phyloP scores from a whole-genome alignment of 108 stramenopile genomes.

The Bacterosira constricta region DNA sequence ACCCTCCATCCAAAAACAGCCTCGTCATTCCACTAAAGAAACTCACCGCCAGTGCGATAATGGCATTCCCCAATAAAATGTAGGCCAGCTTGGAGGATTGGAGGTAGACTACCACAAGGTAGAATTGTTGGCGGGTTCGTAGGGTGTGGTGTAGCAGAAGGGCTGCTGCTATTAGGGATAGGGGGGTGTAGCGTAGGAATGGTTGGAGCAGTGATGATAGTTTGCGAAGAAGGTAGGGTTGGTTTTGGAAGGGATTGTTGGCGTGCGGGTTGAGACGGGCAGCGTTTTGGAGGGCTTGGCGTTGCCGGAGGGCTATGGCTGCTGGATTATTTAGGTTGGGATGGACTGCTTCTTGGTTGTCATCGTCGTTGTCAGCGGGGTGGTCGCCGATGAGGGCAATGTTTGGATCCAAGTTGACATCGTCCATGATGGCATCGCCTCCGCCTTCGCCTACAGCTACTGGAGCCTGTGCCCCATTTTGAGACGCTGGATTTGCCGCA shows the following conservation, averaged over 20 bases:
- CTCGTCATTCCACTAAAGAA: slow-evolving; percentile 59
- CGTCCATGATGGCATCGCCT: not conserved
- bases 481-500: not conserved
- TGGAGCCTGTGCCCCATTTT: too few species aligned
- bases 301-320: slow-evolving; percentile 30
- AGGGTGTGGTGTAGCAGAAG: slow-evolving; percentile 72
- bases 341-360: not conserved
- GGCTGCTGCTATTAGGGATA: slow-evolving; percentile 61
- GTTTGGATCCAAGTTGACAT: slow-evolving; percentile 18
- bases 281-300: not conserved
- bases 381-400: slow-evolving; percentile 14
- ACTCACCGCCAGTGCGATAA: slow-evolving; percentile 65
- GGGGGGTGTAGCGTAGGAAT: slow-evolving; percentile 39
- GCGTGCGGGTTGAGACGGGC: not conserved
- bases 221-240: slow-evolving; percentile 13
- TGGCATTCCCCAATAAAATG: slow-evolving; percentile 83
- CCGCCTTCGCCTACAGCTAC: not conserved
- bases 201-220: not conserved
- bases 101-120: slow-evolving; percentile 91
- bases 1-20: slow-evolving; percentile 77
- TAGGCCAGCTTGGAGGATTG: slow-evolving; percentile 88
- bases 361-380: slow-evolving; percentile 1
- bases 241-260: not conserved
- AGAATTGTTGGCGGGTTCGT: slow-evolving; percentile 91
- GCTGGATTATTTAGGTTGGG: slow-evolving; percentile 31